Percentiles rank a stretch among this genome's conserved stretches.
Evolutionary conservation across 176 grass and related monocot genomes (phyloP).

Genomic region (Lolium rigidum): DNA sequence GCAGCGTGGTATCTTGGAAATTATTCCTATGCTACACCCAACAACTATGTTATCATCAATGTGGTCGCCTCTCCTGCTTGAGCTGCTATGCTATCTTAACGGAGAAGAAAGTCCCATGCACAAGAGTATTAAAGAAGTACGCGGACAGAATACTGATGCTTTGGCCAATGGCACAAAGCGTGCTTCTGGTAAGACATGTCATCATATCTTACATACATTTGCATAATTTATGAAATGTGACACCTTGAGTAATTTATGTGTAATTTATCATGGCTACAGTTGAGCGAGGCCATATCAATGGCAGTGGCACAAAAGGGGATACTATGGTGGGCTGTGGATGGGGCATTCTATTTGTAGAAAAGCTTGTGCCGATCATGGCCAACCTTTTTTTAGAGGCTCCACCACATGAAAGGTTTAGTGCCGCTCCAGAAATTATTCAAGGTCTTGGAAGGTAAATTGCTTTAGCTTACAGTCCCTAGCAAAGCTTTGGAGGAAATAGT

Average conservation of each 20-base stretch:
- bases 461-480: conserved; percentile 35
- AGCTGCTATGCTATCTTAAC: conserved; percentile 85
- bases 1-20: conserved; percentile 84
- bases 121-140: conserved; percentile 54
- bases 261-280: conserved; percentile 45
- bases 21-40: conserved; percentile 84
- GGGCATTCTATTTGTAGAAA: conserved; percentile 85
- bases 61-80: conserved; percentile 79
- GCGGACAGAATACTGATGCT: conserved; percentile 43
- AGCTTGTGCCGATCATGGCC: conserved; percentile 85
- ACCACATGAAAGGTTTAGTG: conserved; percentile 75
- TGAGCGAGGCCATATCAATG: conserved; percentile 50
- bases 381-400: conserved; percentile 88
- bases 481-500: conserved; percentile 32
- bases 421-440: conserved; percentile 80
- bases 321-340: conserved; percentile 56
- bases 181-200: conserved; percentile 48
- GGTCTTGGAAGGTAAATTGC: conserved; percentile 88
- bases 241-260: conserved; percentile 38
- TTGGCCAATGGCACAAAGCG: conserved; percentile 36
- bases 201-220: conserved; percentile 29
- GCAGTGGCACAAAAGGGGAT: conserved; percentile 48
- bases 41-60: conserved; percentile 67
- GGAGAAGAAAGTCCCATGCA: conserved; percentile 60
- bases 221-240: conserved; percentile 34